Evolutionary conservation across 169 alveolate genomes (phyloP), one percentile per base, ranked within the genome.

Genomic region (Plasmodium coatneyi): DNA sequence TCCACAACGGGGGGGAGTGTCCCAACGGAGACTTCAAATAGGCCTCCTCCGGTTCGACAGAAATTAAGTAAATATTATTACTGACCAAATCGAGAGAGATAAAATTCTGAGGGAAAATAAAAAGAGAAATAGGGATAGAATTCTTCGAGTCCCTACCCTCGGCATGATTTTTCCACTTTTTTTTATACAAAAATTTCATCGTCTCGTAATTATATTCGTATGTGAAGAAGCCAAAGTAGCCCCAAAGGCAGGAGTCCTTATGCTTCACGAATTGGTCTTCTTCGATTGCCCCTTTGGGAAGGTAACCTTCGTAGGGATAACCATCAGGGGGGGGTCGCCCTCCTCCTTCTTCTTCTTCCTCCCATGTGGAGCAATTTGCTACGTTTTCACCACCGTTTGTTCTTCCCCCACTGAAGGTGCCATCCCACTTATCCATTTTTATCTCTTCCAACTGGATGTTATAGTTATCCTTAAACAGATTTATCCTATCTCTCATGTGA

Each of bases 191-290:
- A 41, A 49, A 39, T 34, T 83, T 72, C 56, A 74, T 92, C 14
- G 95, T 91, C 66, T 52, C 94, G 60, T 86, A 92, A 56, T 93
- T 84, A 56, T 92, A 81, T 54, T 95, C 96, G 41, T 95, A 95
- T 10, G 82, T 94, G 30, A 95, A 93, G 60, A 83, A 82, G 19
- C 97, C 97, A 66, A 90, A 86, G 66, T 89, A 95, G 2, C 97
- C 96, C 46, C 46, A 16, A 6, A 84, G 66, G 25, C 93, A 84
- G 19, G 86, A 72, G 30, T 72, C 66, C 25, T 49, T 74, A 32
- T 49, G 79, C n/a, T 22, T 84, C 36, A 84, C 39, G 60, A 84
- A 84, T 19, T 84, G 86, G 66, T 84, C 84, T 3, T 84, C 43
- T 52, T 84, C 80, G 28, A 70, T 19, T 39, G 9, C 14, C 5